These are phyloP conservation scores for Pyrus hybrid DNA, from an alignment of 331 rosid genomes.

Conservation along the genomic window DNA sequence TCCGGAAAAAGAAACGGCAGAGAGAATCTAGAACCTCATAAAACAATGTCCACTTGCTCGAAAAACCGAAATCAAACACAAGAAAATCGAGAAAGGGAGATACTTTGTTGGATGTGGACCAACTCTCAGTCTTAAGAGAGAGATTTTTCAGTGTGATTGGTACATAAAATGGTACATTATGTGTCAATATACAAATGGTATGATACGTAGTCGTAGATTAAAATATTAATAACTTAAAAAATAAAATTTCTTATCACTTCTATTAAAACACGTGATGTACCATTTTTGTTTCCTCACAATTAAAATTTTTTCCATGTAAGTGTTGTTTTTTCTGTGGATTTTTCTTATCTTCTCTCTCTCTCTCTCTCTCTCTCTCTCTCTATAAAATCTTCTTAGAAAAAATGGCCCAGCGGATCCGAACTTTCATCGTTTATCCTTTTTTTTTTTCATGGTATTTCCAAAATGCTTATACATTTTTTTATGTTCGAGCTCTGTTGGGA, in stretches of 20 bases:
- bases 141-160: too few species aligned
- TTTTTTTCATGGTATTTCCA: slow-evolving; percentile 1
- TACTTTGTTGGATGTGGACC: slow-evolving; percentile 39
- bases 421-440: slow-evolving; percentile 29
- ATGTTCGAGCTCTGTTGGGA: slow-evolving; percentile 22
- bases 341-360: slow-evolving; percentile 14
- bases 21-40: slow-evolving; percentile 42
- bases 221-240: too few species aligned
- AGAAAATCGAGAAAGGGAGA: slow-evolving; percentile 10
- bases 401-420: slow-evolving; percentile 67
- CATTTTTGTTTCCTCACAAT: too few species aligned
- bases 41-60: slow-evolving; percentile 15
- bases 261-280: too few species aligned
- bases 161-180: too few species aligned
- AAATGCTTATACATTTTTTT: slow-evolving; percentile 9
- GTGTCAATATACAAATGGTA: too few species aligned
- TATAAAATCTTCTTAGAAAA: slow-evolving; percentile 38
- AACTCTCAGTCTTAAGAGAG: slow-evolving; percentile 11
- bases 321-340: slow-evolving; percentile 40
- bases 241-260: too few species aligned
- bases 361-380: slow-evolving; percentile 33
- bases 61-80: slow-evolving; percentile 16
- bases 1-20: slow-evolving; percentile 12
- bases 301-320: slow-evolving; percentile 18
- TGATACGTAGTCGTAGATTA: too few species aligned